A percentile compares a stretch with the other conserved stretches of the same genome.
Evolutionary conservation across 2,329 filamentous ascomycete genomes (phyloP).

Genomic region (Ophiobolus disseminans): DNA sequence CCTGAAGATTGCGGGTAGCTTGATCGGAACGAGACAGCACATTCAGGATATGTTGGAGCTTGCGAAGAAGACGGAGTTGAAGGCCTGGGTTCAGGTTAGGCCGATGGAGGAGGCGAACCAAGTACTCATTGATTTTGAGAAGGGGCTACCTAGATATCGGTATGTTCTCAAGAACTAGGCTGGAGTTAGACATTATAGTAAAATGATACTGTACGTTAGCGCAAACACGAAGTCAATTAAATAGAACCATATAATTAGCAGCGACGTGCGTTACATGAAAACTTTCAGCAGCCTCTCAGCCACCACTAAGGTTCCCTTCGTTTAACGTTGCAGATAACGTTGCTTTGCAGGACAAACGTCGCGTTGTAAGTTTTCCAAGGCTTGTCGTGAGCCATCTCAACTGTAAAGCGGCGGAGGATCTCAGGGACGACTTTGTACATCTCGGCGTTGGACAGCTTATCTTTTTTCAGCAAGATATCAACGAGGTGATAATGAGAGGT

Average conservation of each 20-base stretch:
- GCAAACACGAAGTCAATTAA: neutral
- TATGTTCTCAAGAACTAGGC: conserved; percentile 46
- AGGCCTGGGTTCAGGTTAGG: conserved; percentile 52
- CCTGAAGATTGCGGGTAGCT: conserved; percentile 67
- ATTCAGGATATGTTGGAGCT: conserved; percentile 61
- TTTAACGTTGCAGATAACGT: neutral
- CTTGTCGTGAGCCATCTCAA: conserved; percentile 28
- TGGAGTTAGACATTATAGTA: neutral
- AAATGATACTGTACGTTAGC: conserved; percentile 9
- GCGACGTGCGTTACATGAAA: neutral
- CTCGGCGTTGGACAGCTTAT: conserved; percentile 23
- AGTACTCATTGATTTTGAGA: conserved; percentile 48
- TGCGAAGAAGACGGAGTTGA: conserved; percentile 48
- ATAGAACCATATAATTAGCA: neutral
- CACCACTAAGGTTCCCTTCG: no score
- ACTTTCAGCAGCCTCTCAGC: no score
- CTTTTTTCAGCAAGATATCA: no score
- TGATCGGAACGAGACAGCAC: conserved; percentile 68
- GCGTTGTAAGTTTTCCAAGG: conserved; percentile 26
- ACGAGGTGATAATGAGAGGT: no score
- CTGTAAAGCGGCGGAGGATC: conserved; percentile 22
- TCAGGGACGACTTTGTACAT: conserved; percentile 31
- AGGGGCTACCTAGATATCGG: conserved; percentile 53
- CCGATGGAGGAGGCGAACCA: conserved; percentile 49
- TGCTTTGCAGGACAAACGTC: neutral